Evolutionary conservation across 805 yeast genomes (phyloP), one percentile per base, ranked within the genome.

Genomic region (Ogataea sp.): DNA sequence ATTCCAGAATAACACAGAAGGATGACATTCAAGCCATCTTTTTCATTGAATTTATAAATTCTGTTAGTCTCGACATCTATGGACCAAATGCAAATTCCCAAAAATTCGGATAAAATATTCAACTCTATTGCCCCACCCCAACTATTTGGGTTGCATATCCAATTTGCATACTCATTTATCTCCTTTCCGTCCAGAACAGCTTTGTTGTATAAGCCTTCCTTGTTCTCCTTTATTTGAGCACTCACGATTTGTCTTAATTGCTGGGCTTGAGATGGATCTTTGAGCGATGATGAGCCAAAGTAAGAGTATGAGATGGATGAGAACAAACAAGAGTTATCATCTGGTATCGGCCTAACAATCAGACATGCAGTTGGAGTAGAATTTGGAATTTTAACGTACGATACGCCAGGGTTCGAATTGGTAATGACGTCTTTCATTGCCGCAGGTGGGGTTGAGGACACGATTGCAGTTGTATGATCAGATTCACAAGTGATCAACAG

Each of bases 61-160:
- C 75, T 64, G 6, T 75, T 74, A 42, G 75, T 76, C 47, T 76
- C 80, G 20, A 83, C 75, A 50, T 83, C 93, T 23, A 80, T 53
- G 10, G 86, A 76, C 39, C 69, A 63, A 32, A 83, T 76, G 3
- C 71, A 64, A 6, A 80, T 57, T 5, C 64, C 62, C 31, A 80
- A 64, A 44, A 68, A 65, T 26, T 68, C 64, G 2, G 84, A 68
- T 23, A 83, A 53, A 6, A 83, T 79, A 8, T 78, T 75, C 34
- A 83, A 58, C 52, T 83, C 94, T 36, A 83, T 82, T 2, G 86
- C 90, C 6, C 94, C 94, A 24, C 94, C 94, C 94, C 93, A 83
- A 15, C 82, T 70, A 27, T 68, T 75, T 16, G 68, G 69, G 40
- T 68, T 61, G 34, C 53, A 46, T 18, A 83, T 83, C 90, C 93